phyloP scores from a whole-genome alignment of 2,329 filamentous ascomycete genomes.

The Paecilomyces formosus region DNA sequence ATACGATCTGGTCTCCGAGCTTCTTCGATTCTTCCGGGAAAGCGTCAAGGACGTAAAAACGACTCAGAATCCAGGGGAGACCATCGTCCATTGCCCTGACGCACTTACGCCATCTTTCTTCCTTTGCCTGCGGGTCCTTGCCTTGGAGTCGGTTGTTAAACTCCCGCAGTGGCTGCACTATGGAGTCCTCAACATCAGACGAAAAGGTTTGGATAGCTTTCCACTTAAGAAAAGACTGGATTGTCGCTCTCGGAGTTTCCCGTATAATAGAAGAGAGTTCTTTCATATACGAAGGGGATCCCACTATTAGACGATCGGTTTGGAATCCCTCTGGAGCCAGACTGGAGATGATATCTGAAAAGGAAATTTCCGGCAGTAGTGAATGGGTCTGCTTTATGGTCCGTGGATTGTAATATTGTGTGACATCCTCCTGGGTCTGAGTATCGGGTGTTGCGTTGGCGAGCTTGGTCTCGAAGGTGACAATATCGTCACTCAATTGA shows the following conservation, averaged over 20 bases:
- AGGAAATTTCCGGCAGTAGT: slow-evolving; percentile 50
- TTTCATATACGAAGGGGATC: slow-evolving; percentile 54
- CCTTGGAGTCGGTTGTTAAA: slow-evolving; percentile 57
- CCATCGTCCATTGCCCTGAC: slow-evolving; percentile 50
- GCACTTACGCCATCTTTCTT: slow-evolving; percentile 62
- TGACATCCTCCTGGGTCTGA: slow-evolving; percentile 54
- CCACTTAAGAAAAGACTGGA: slow-evolving; percentile 60
- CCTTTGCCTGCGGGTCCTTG: slow-evolving; percentile 53
- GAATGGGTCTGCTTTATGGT: slow-evolving; percentile 48
- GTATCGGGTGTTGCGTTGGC: slow-evolving; percentile 52
- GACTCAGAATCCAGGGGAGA: slow-evolving; percentile 61
- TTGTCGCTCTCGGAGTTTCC: slow-evolving; percentile 45
- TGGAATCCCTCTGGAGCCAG: slow-evolving; percentile 47
- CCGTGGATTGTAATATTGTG: slow-evolving; percentile 60
- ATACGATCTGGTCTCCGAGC: slow-evolving; percentile 62
- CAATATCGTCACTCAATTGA: slow-evolving; percentile 32
- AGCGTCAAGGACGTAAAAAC: slow-evolving; percentile 62
- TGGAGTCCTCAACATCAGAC: slow-evolving; percentile 50
- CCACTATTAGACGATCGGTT: slow-evolving; percentile 50
- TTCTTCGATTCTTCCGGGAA: slow-evolving; percentile 61
- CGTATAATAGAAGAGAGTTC: slow-evolving; percentile 50
- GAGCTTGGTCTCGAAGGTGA: slow-evolving; percentile 55
- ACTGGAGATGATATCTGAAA: slow-evolving; percentile 45
- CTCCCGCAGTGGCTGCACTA: slow-evolving; percentile 51
- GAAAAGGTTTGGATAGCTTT: slow-evolving; percentile 51